These are phyloP conservation scores for Phytophthora syringae DNA, from an alignment of 352 stramenopile genomes.

Conservation along the genomic window DNA sequence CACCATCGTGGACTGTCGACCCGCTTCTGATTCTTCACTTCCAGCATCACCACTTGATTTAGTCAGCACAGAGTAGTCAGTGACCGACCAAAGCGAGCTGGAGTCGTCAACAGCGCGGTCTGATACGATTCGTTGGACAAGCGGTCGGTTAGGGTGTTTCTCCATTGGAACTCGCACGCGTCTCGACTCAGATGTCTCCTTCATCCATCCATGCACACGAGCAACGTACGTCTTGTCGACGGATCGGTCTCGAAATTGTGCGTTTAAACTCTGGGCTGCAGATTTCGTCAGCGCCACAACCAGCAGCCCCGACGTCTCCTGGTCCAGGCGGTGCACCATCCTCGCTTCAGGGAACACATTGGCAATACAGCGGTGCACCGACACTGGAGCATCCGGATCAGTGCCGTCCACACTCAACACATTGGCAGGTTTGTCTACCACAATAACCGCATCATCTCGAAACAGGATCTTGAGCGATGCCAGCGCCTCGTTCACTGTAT, in stretches of 20 bases:
- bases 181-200: slow-evolving; percentile 25
- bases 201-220: slow-evolving; percentile 49
- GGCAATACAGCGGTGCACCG: slow-evolving; percentile 54
- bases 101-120: slow-evolving; percentile 29
- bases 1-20: slow-evolving; percentile 47
- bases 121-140: slow-evolving; percentile 60
- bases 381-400: slow-evolving; percentile 35
- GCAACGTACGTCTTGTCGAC: slow-evolving; percentile 72
- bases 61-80: slow-evolving; percentile 38
- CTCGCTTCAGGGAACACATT: slow-evolving; percentile 56
- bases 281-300: slow-evolving; percentile 68
- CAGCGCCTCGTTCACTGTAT: slow-evolving; percentile 18
- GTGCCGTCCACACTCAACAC: slow-evolving; percentile 68
- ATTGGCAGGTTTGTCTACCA: slow-evolving; percentile 68
- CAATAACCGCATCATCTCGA: slow-evolving; percentile 56
- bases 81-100: slow-evolving; percentile 43
- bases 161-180: slow-evolving; percentile 58
- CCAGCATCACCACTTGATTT: slow-evolving; percentile 1
- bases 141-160: slow-evolving; percentile 46
- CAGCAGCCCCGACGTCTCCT: slow-evolving; percentile 77
- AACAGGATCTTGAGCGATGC: slow-evolving; percentile 49
- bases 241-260: slow-evolving; percentile 66
- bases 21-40: background rate
- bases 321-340: slow-evolving; percentile 83
- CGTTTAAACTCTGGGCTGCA: slow-evolving; percentile 66